Conservation (phyloP, 2,329 filamentous ascomycete species). For the Drechslerella coelobrocha region DNA sequence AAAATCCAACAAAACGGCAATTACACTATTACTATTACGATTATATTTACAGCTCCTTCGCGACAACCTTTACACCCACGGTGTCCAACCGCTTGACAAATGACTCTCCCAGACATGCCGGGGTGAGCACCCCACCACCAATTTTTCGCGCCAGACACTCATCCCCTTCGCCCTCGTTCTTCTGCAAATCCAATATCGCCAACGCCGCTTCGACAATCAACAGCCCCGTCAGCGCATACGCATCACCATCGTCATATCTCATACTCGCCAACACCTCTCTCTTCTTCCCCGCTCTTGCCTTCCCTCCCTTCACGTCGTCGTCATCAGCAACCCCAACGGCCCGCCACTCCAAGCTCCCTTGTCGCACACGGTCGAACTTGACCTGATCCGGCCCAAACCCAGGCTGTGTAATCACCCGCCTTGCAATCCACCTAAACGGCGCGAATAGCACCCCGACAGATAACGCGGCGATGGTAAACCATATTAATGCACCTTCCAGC, state of each 20-base stretch:
- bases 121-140: slow-evolving; percentile 62
- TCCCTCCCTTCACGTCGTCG: slow-evolving; percentile 9
- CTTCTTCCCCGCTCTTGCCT: slow-evolving; percentile 45
- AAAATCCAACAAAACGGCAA: not conserved
- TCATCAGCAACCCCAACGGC: slow-evolving; percentile 30
- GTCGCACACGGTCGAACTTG: slow-evolving; percentile 35
- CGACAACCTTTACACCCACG: slow-evolving; percentile 59
- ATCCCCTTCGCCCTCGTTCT: slow-evolving; percentile 22
- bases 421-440: slow-evolving; percentile 54
- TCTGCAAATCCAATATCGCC: slow-evolving; percentile 40
- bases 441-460: slow-evolving; percentile 58
- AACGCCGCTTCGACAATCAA: slow-evolving; percentile 52
- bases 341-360: slow-evolving; percentile 42
- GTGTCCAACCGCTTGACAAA: slow-evolving; percentile 61
- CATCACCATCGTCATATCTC: slow-evolving; percentile 50
- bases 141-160: slow-evolving; percentile 59
- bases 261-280: slow-evolving; percentile 51
- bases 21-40: not conserved
- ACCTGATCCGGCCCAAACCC: slow-evolving; percentile 52
- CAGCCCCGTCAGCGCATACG: slow-evolving; percentile 53
- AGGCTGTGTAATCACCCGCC: slow-evolving; percentile 50
- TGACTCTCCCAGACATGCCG: slow-evolving; percentile 61
- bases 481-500: slow-evolving; percentile 63
- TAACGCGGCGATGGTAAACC: slow-evolving; percentile 62
- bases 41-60: slow-evolving; percentile 25